Conservation (phyloP, 192 early-diverging fungal genomes). For the Mycoemilia scoparia region DNA sequence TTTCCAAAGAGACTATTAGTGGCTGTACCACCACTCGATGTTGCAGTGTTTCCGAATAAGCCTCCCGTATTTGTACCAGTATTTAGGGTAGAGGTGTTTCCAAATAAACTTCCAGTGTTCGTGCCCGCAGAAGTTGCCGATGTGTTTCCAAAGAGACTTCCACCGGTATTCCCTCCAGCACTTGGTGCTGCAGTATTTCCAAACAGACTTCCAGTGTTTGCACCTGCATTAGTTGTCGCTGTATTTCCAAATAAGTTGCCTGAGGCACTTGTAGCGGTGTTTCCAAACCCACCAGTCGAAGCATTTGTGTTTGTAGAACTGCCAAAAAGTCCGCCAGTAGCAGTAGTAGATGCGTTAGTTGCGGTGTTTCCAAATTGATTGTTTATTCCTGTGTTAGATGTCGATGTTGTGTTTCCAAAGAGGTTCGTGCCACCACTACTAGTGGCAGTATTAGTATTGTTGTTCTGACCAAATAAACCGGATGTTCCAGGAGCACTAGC, state of each 20-base stretch:
- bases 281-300: too few species aligned
- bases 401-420: not conserved
- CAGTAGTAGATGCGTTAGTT: not conserved
- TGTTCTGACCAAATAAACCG: too few species aligned
- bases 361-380: not conserved
- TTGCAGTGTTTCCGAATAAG: slow-evolving; percentile 4
- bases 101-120: not conserved
- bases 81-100: not conserved
- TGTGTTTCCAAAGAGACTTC: too few species aligned
- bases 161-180: not conserved
- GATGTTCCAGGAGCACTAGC: too few species aligned
- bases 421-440: not conserved
- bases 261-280: too few species aligned
- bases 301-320: slow-evolving; percentile 1
- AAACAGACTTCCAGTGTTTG: not conserved
- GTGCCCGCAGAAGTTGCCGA: too few species aligned
- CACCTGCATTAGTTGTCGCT: not conserved
- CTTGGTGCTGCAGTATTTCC: too few species aligned
- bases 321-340: slow-evolving; percentile 9
- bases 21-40: not conserved
- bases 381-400: not conserved
- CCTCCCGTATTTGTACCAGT: not conserved
- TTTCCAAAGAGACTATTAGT: too few species aligned
- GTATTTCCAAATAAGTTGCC: slow-evolving; percentile 1
- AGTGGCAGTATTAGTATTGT: not conserved